Base-by-base conservation (phyloP, 2,329 filamentous ascomycete species). In the Pleomassaria siparia region DNA sequence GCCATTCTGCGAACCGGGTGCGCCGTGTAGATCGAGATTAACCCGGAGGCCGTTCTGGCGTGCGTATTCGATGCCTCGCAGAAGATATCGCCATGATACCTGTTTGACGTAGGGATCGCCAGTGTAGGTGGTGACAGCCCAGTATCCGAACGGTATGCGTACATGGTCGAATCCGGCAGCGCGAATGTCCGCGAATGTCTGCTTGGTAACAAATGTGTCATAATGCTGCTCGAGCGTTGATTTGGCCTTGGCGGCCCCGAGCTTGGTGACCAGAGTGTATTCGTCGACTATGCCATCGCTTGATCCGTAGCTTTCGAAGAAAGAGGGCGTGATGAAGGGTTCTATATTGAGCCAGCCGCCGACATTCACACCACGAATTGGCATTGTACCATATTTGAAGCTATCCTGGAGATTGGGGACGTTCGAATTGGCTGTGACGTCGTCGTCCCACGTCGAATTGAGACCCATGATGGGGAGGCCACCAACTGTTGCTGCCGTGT, bases 341-440 rank as follows among this genome's bases (percentile, higher is more conserved):
- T 99, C 94, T 11, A 99, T 75, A 2, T 87, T 88, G 1, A 99
- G 81, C 94, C 94, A 99, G 11, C 94, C 94, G 42, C 94, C 94
- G 1, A 97, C 69, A 61, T 96, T 97, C 28, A 97, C 89, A 1
- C 94, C 94, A 6, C 92, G 84, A 20, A 95, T 90, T 2, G 91
- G 91, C 45, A 79, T 84, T 18, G 82, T 83, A 2, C 84, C 82
- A 60, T 97, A 99, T 2, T 86, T 84, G 81, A 92, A 96, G 1
- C 78, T 62, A 51, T 91, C 78, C 56, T 89, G 81, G 6, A 99
- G 77, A 1, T 89, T 77, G 0, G 91, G 88, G 0, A 95, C 90
- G 25, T 90, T 84, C 15, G 83, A 77, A 67, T 97, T 97, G 11
- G 91, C 85, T 55, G 79, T 77, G 2, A 82, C 77, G 20, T 86